phyloP scores from a whole-genome alignment of 2,329 filamentous ascomycete genomes.

The Pyricularia grisea region DNA sequence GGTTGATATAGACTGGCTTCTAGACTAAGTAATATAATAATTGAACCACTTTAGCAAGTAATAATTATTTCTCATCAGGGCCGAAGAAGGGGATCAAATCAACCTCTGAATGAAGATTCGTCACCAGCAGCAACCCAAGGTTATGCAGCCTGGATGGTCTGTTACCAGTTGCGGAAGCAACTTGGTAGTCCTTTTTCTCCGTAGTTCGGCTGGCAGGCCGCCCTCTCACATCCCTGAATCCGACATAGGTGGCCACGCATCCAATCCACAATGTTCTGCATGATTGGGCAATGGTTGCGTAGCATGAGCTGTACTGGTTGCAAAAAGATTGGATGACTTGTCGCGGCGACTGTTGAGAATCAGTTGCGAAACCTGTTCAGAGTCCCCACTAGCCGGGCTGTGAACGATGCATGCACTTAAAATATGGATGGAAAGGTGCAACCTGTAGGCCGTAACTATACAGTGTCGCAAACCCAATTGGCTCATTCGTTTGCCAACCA shows the following conservation, averaged over 20 bases:
- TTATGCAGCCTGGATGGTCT: background rate
- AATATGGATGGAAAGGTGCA: too few relatives aligned
- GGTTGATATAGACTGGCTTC: background rate
- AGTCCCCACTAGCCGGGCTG: background rate
- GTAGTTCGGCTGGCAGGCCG: background rate
- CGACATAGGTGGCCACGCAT: background rate
- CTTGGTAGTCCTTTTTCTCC: background rate
- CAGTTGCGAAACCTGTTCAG: background rate
- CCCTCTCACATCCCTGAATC: background rate
- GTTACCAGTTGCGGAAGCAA: background rate
- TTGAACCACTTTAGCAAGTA: background rate
- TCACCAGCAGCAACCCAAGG: background rate
- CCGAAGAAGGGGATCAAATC: background rate
- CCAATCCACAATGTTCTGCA: background rate
- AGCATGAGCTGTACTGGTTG: background rate
- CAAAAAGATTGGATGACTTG: background rate
- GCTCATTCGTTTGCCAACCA: background rate
- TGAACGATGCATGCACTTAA: background rate
- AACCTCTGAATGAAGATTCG: background rate
- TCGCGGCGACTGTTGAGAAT: background rate
- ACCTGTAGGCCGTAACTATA: background rate
- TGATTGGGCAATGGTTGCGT: background rate
- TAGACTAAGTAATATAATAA: background rate
- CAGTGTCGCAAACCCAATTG: background rate
- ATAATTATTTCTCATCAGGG: background rate